These are phyloP conservation scores for Golubevia pallescens DNA, from an alignment of 1,284 basidiomycete species.

Conservation along the genomic window DNA sequence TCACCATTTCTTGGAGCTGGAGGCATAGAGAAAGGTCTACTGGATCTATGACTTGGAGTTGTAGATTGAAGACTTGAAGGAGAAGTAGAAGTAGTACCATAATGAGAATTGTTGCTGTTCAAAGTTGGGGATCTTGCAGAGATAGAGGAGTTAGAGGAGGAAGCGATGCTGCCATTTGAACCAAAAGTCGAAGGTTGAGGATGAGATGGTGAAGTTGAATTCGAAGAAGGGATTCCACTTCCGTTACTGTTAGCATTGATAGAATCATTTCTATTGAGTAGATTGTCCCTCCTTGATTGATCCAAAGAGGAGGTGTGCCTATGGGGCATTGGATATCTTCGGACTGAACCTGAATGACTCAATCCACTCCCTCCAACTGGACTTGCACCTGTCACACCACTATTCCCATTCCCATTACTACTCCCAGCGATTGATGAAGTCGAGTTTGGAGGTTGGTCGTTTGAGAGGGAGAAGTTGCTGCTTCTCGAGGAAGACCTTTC, in stretches of 20 bases:
- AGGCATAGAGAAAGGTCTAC: constrained; percentile 42
- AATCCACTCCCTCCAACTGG: constrained; percentile 19
- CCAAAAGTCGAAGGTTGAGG: constrained; percentile 23
- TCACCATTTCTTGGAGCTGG: constrained; percentile 35
- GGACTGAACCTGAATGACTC: constrained; percentile 29
- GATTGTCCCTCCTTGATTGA: constrained; percentile 28
- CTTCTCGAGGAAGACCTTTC: constrained; percentile 44
- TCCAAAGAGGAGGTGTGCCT: constrained; percentile 47
- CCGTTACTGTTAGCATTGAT: background rate
- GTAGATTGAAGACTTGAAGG: constrained; percentile 21
- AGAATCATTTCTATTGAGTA: constrained; percentile 15
- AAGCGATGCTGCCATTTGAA: constrained; percentile 20
- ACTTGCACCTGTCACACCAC: background rate
- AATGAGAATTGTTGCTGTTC: constrained; percentile 15
- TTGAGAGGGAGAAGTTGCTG: constrained; percentile 28
- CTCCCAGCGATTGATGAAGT: constrained; percentile 10
- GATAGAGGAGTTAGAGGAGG: constrained; percentile 14
- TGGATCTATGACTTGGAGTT: constrained; percentile 10
- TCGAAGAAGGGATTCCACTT: too few relatives aligned
- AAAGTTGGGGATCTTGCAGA: constrained; percentile 21
- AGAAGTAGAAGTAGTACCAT: too few relatives aligned
- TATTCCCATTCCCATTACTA: background rate
- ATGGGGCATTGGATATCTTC: constrained; percentile 43
- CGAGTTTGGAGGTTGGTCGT: constrained; percentile 8
- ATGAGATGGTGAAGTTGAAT: background rate